These are phyloP conservation scores for Prinsepia uniflora DNA, from an alignment of 306 rosid species.

Conservation along the genomic window DNA sequence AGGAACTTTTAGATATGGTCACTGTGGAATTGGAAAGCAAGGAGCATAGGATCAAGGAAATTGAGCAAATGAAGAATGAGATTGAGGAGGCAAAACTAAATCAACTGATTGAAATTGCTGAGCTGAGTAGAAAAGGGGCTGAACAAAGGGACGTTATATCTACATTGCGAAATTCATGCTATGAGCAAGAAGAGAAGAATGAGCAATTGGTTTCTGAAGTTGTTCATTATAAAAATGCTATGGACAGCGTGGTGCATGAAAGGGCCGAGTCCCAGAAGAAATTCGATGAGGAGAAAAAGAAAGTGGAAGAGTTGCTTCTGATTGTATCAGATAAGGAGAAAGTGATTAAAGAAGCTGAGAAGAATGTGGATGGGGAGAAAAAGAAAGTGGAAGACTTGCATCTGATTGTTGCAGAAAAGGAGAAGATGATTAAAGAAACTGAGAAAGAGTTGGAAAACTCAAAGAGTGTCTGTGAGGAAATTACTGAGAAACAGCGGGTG, in stretches of 20 bases:
- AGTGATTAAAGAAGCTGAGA: constrained; percentile 28
- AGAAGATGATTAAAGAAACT: constrained; percentile 34
- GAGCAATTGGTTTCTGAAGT: constrained; percentile 35
- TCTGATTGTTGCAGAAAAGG: constrained; percentile 29
- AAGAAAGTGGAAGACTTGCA: constrained; percentile 37
- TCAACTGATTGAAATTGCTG: constrained; percentile 33
- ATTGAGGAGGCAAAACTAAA: constrained; percentile 34
- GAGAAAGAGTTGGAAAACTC: constrained; percentile 25
- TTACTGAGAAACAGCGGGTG: constrained; percentile 29
- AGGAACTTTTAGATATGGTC: constrained; percentile 20
- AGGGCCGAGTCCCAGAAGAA: constrained; percentile 29
- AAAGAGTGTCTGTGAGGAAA: constrained; percentile 31
- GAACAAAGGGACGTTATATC: constrained; percentile 29
- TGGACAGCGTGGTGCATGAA: constrained; percentile 23
- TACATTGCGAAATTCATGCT: constrained; percentile 18
- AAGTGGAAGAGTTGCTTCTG: constrained; percentile 36
- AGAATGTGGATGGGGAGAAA: constrained; percentile 42
- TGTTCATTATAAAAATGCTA: constrained; percentile 11
- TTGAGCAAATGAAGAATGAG: constrained; percentile 26
- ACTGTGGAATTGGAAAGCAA: constrained; percentile 28
- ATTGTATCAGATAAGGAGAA: constrained; percentile 34
- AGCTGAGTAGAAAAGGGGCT: constrained; percentile 29
- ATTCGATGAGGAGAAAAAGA: constrained; percentile 43
- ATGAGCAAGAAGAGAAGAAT: constrained; percentile 35
- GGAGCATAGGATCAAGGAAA: constrained; percentile 32